phyloP scores from a whole-genome alignment of 352 stramenopile genomes.

The Phytopythium chamaehyphon region DNA sequence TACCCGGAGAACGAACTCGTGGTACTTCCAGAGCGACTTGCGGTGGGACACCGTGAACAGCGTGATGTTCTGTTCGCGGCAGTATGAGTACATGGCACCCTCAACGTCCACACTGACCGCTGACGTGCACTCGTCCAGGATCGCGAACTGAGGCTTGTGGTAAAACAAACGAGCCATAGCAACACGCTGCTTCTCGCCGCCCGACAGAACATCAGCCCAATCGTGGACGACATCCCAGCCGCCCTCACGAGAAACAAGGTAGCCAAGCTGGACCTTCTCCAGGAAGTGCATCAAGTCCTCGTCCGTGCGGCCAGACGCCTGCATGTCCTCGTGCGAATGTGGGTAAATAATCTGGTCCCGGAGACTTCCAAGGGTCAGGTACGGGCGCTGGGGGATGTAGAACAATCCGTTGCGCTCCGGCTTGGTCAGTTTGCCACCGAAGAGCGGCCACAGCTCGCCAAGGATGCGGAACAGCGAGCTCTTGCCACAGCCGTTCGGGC shows the following conservation, averaged over 20 bases:
- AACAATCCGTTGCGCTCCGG: constrained; percentile 81
- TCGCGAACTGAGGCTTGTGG: constrained; percentile 89
- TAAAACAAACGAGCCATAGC: constrained; percentile 89
- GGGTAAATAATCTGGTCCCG: constrained; percentile 90
- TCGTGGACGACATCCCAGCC: constrained; percentile 80
- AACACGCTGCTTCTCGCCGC: constrained; percentile 90
- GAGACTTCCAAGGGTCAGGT: constrained; percentile 82
- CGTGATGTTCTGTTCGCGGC: constrained; percentile 86
- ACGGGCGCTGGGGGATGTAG: constrained; percentile 89
- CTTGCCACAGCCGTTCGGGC: constrained; percentile 85
- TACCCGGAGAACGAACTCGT: constrained; percentile 82
- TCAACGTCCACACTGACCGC: constrained; percentile 86
- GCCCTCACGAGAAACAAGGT: constrained; percentile 69
- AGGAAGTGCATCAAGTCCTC: constrained; percentile 65
- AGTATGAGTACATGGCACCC: constrained; percentile 83
- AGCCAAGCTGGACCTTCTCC: constrained; percentile 77
- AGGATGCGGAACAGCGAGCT: constrained; percentile 87
- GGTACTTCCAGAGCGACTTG: constrained; percentile 89
- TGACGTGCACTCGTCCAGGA: constrained; percentile 87
- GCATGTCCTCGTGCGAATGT: constrained; percentile 68
- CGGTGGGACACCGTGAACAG: constrained; percentile 90
- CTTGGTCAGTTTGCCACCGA: constrained; percentile 72
- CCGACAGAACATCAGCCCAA: constrained; percentile 85
- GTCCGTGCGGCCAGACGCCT: constrained; percentile 42
- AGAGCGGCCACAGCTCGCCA: constrained; percentile 85